Evolutionary conservation across 2,329 filamentous ascomycete genomes (phyloP), one percentile per base, ranked within the genome.

Genomic region (Ophiostoma angusticollis): DNA sequence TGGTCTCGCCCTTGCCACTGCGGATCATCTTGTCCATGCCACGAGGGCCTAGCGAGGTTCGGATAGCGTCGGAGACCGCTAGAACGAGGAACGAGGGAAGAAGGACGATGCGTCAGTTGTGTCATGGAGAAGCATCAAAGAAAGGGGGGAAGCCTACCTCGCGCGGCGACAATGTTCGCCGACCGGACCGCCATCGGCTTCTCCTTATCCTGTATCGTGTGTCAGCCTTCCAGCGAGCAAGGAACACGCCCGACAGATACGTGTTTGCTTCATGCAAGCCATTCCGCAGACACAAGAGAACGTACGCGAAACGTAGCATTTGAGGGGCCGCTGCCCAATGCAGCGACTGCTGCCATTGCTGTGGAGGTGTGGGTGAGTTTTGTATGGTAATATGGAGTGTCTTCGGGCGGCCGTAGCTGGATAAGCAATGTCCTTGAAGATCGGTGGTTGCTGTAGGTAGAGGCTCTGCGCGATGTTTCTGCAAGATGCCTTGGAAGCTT

Each of bases 1-100:
- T 91, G 42, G 87, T 95, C 63, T 93, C 84, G 65, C 89, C 91
- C 67, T 85, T 94, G 59, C 86, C 84, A 44, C 82, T 93, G 70
- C 93, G 83, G 54, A 98, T 96, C 87, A 95, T 95, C 71, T 95
- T 95, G 68, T 95, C 87, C 87, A 95, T 95, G 58, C 91, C 91
- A 62, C 91, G 79, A 49, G 91, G 91, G 48, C 91, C 91, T 50
- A 98, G 72, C 46, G 91, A 96, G 21, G 89, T 96, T 70, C 91
- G 75, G 59, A 98, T 93, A 51, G 91, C 91, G 74, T 98, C 91
- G 60, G 91, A 82, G 57, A 98, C 89, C 58, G 91, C 91, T 91
- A 12, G 1, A 28, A 2, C 6, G 25, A 18, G 21, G 14, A 7
- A 17, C n/a, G n/a, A n/a, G n/a, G n/a, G 23, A 13, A 31, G 12